A percentile compares a stretch with the other conserved stretches of the same genome.
Evolutionary conservation across 2,329 filamentous ascomycete genomes (phyloP).

Genomic region (Arthrinium phaeospermum): DNA sequence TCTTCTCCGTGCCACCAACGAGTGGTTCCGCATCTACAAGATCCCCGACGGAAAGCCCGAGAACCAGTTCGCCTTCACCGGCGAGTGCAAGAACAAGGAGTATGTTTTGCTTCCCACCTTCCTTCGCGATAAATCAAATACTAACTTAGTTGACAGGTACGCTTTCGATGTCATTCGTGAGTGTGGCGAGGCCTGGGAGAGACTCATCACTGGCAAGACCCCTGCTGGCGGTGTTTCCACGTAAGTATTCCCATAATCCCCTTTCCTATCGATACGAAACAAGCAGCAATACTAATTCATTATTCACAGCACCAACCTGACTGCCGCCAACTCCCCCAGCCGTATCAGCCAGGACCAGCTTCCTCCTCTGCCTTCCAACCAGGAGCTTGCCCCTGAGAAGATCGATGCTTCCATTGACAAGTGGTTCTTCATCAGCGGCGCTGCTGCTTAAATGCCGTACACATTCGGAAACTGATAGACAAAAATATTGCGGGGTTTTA

Average conservation of each 20-base stretch:
- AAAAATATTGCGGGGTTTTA: conserved; percentile 7
- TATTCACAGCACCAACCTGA: conserved; percentile 75
- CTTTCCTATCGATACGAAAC: conserved; percentile 17
- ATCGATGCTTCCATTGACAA: conserved; percentile 98
- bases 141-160: conserved; percentile 62
- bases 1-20: conserved; percentile 95
- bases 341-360: conserved; percentile 73
- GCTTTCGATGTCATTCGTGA: conserved; percentile 95
- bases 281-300: conserved; percentile 35
- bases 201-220: conserved; percentile 90
- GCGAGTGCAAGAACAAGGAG: conserved; percentile 99
- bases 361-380: conserved; percentile 75
- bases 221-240: conserved; percentile 77
- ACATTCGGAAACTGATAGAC: conserved; percentile 12
- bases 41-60: conserved; percentile 99
- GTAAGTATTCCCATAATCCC: conserved; percentile 59
- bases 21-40: conserved; percentile 99
- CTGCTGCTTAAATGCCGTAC: conserved; percentile 69
- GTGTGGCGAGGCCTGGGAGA: conserved; percentile 97
- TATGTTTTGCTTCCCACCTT: conserved; percentile 45
- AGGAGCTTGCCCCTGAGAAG: conserved; percentile 83
- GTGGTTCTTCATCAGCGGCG: conserved; percentile 99
- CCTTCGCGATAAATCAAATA: conserved; percentile 11
- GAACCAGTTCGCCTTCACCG: conserved; percentile 99
- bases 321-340: conserved; percentile 74